These are phyloP conservation scores for Mesembryanthemum crystallinum DNA, from an alignment of 148 eudicot genomes.

Conservation along the genomic window DNA sequence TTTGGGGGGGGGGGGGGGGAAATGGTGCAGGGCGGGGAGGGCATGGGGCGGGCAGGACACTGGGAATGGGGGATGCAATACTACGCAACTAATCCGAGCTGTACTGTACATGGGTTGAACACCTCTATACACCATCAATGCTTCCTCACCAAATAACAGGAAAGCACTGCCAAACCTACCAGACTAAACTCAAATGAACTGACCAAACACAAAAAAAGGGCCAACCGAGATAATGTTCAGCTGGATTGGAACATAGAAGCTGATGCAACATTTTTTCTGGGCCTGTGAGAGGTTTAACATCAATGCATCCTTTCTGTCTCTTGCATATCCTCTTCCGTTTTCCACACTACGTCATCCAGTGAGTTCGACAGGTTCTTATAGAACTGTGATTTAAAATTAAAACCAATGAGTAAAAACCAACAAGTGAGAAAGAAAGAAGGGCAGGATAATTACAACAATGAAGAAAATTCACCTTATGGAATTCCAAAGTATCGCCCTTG, in stretches of 20 bases:
- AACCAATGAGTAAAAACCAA: background rate
- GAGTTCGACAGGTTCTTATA: constrained; percentile 76
- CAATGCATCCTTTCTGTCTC: constrained; percentile 15
- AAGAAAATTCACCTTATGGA: constrained; percentile 64
- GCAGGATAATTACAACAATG: background rate
- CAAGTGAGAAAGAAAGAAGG: background rate
- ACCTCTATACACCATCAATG: background rate
- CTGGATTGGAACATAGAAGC: background rate
- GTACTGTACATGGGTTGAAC: constrained; percentile 6
- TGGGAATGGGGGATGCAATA: too few species aligned
- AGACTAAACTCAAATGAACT: constrained; percentile 3
- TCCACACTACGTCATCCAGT: constrained; percentile 88
- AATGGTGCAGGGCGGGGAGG: too few species aligned
- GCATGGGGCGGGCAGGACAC: too few species aligned
- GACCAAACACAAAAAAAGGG: background rate
- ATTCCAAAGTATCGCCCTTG: constrained; percentile 96
- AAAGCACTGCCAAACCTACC: constrained; percentile 10
- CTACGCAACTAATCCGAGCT: too few species aligned
- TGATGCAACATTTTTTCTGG: background rate
- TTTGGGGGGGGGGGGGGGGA: too few species aligned
- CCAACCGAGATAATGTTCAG: background rate
- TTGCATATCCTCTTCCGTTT: constrained; percentile 91
- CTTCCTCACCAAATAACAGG: constrained; percentile 1
- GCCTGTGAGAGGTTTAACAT: constrained; percentile 10
- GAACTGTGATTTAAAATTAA: constrained; percentile 48